Evolutionary conservation across 2,329 filamentous ascomycete species (phyloP), one percentile per base, ranked within the genome.

Genomic region (Tolypocladium inflatum): DNA sequence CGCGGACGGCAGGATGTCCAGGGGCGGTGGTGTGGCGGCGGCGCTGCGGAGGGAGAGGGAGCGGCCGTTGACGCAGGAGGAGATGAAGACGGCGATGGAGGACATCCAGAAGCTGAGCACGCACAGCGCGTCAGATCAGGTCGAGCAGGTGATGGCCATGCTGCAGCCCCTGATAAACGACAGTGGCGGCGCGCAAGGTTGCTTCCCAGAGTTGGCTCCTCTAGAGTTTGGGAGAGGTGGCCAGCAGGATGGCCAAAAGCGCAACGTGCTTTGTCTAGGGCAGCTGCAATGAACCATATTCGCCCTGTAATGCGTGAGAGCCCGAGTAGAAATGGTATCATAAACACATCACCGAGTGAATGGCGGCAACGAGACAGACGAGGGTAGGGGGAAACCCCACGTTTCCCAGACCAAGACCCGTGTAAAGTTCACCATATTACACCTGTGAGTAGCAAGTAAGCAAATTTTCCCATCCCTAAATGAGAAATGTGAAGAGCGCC

Each of bases 21-120:
- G 57, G 30, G 50, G 17, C 30, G 61, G 57, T 17, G 57, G 56
- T n/a, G 62, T 65, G 2, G 63, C 62, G 2, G 62, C 63, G 15
- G 68, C 65, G 0, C 57, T 73, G 30, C 45, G 54, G 4, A 59
- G 23, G 37, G 71, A 73, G 60, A 64, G 71, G 33, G 43, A 59
- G 48, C 60, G 71, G 38, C 65, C 64, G 0, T 42, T 72, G 59
- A 71, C 67, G 2, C 43, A 42, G 30, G 56, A 55, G 2, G 71
- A 73, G 63, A 64, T 52, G 57, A 55, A 45, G 23, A 57, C 48
- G 11, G 70, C 68, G 0, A n/a, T 61, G 58, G 56, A 58, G 10
- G 69, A 68, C 50, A 39, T 72, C 23, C 54, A 62, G 38, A 66
- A 58, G 51, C 59, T 73, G n/a, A 58, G 59, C 19, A 57, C 57